Base-by-base conservation (phyloP, 192 early-diverging fungal genomes). In the Coemansia sp. region DNA sequence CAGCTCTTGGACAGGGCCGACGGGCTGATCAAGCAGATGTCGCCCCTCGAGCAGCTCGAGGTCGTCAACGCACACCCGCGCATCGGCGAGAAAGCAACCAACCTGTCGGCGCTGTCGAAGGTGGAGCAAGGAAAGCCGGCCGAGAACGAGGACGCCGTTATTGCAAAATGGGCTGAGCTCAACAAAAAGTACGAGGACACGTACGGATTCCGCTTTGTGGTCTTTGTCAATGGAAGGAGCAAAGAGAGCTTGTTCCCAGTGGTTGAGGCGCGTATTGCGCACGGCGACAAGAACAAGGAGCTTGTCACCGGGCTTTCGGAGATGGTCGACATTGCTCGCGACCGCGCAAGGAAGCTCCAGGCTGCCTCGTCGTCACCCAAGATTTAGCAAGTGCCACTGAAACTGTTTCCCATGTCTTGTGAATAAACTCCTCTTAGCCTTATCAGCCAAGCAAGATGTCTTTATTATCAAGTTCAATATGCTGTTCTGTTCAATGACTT, bases 31-130 rank as follows among this genome's bases (percentile, higher is more conserved):
- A 63, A 77, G 40, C 69, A 85, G 28, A 75, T 93, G 43, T 85
- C 79, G 35, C 59, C 84, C 0, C 70, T 84, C 34, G 90, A 93
- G 72, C 86, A 91, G 66, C 72, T 93, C 29, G 86, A 86, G 20
- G 85, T 96, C 12, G 87, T 96, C 66, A 94, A 94, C 72, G 93
- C 93, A 2, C 94, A 96, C 68, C 92, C 94, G 25, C 86, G 92
- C 23, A 93, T 96, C 64, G 94, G 94, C 61, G 90, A 88, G 42
- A 84, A 75, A 58, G 86, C 87, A 29, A 75, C 67, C 20, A 87
- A 87, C 33, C 83, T 93, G 33, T 93, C 92, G 7, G 86, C 86
- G 13, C 67, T 90, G 61, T 91, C 90, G 15, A 70, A 86, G 45
- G 85, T 85, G 48, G 92, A 93, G 63, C 92, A 93, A 73, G 77